Evolutionary conservation across 1,284 basidiomycete genomes (phyloP), one percentile per base, ranked within the genome.

Genomic region (Rhodotorula sp.): DNA sequence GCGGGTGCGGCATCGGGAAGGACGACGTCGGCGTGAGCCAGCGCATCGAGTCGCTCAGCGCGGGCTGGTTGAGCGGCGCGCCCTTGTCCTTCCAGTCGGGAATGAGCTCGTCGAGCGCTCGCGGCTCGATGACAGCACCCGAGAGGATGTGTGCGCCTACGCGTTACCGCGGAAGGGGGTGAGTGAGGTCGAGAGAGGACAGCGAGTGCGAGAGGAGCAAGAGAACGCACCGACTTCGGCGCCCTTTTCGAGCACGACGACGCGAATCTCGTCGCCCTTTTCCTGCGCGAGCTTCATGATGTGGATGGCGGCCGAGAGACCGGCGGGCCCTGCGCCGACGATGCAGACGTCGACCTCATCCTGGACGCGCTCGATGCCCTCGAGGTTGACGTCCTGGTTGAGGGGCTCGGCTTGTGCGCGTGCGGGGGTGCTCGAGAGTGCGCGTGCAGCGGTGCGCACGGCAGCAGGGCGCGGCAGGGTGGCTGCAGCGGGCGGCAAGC

Each of bases 331-430:
- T 21, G 88, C 95, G 41, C 96, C 96, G 74, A 98, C 94, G 78
- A 99, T 97, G 81, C 94, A 94, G 49, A 98, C 94, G 78, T 99
- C 96, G 61, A 93, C 93, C 74, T 95, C 89, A 79, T 96, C 93
- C 67, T 89, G 87, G 41, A 88, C 87, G 17, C 93, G 87, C 76
- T 95, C 91, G 44, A 93, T 85, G 57, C 58, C 60, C 48, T 64
- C 67, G 41, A 65, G 14, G 8, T 67, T 58, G 64, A 62, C n/a
- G 8, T 71, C 70, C 53, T 71, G 68, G 58, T 74, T 67, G 42
- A 74, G 46, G 3, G 73, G 69, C 34, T 66, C 67, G 19, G 56
- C 70, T 7, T 62, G 64, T 1, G 13, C 7, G 21, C 46, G 45
- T 1, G 21, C 45, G 23, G 42, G 45, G 0, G 58, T 27, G 17